Base-by-base conservation (phyloP, 1,284 basidiomycete genomes). In the Cerioporus squamosus region DNA sequence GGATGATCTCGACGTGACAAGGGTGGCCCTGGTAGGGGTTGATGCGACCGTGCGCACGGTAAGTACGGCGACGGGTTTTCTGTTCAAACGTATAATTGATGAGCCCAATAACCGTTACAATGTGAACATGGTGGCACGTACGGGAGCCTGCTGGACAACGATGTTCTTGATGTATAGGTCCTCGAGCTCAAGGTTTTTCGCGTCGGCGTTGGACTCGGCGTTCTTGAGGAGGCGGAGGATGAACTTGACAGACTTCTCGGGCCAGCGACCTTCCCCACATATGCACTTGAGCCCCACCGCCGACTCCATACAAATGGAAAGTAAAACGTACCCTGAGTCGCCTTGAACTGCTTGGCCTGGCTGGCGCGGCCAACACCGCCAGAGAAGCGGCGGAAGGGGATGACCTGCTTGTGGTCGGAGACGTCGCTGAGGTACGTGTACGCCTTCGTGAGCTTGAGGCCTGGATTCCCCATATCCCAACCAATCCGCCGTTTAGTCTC, bases 41-140 rank as follows among this genome's bases (percentile, higher is more conserved):
- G 77, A 93, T 95, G 71, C 94, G 90, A 88, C 94, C 94, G 79
- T 96, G 94, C 53, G 97, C 97, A 80, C 97, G 95, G 90, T 97
- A 99, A 68, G 97, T 99, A 76, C 97, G 94, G 73, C 97, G 94
- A 78, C 95, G 95, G 76, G 97, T 99, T 94, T 99, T 99, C 91
- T 94, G 68, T 36, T 15, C 33, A 43, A 8, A 60, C 31, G 9
- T 20, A 20, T 26, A 36, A 36, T 5, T 1, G 15, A 12, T 36
- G 33, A 36, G 33, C 15, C 5, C 10, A 53, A 47, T 46, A 24
- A 44, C 26, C 44, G 53, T 51, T 29, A 56, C 36, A 8, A 44
- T 33, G 48, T 36, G 39, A 5, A 36, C 22, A 22, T 46, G 5
- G 5, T 29, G 29, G 29, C 29, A 84, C 89, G 58, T 80, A 93